These are phyloP conservation scores for Ganoderma lingzhi DNA, from an alignment of 1,284 basidiomycete species.

Conservation along the genomic window DNA sequence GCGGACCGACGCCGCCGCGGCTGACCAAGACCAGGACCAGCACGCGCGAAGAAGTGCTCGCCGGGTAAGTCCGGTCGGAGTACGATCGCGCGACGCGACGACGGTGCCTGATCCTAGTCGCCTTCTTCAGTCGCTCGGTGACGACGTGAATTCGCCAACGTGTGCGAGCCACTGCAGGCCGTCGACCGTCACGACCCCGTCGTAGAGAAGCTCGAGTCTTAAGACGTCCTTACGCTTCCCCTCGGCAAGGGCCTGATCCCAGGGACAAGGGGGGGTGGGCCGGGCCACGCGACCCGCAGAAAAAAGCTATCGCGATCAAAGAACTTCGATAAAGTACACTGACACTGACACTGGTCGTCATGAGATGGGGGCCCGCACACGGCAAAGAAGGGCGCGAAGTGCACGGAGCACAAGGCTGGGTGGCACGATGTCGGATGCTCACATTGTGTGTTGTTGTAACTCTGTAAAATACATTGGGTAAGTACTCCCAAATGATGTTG, in stretches of 20 bases:
- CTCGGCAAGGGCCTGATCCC: background rate
- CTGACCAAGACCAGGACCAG: background rate
- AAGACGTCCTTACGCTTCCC: background rate
- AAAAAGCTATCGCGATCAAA: background rate
- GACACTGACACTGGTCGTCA: constrained; percentile 2
- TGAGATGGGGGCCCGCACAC: background rate
- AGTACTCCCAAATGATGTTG: constrained; percentile 3
- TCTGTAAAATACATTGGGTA: constrained; percentile 9
- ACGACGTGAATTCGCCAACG: background rate
- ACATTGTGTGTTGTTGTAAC: background rate
- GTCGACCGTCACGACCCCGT: background rate
- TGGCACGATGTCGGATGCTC: background rate
- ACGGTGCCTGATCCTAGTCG: background rate
- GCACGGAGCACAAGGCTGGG: background rate
- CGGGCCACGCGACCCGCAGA: background rate
- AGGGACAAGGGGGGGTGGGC: background rate
- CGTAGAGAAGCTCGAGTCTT: no score
- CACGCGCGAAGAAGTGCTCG: no score
- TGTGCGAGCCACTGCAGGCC: background rate
- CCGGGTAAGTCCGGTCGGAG: background rate
- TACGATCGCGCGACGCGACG: background rate
- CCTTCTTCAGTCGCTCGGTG: background rate
- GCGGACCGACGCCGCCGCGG: background rate
- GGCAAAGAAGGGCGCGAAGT: background rate
- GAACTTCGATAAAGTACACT: constrained; percentile 2